A percentile compares a stretch with the other conserved stretches of the same genome.
phyloP scores from a whole-genome alignment of 345 rosid genomes.

The Pugionium dolabratum region DNA sequence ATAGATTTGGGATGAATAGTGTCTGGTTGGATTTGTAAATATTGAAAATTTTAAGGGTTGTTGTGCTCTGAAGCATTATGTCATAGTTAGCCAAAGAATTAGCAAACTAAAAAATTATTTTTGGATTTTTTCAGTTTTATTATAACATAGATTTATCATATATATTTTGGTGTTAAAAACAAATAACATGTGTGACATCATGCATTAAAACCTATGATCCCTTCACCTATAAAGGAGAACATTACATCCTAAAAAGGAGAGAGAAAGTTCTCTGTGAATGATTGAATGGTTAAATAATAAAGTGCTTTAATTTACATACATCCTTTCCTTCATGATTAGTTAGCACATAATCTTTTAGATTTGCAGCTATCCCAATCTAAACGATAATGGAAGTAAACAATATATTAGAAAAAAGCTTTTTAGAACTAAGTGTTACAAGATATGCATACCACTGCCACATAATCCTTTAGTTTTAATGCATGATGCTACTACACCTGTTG shows the following conservation, averaged over 20 bases:
- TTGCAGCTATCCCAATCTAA: constrained; percentile 91
- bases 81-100: too few relatives aligned
- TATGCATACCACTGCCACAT: neutral
- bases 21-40: too few relatives aligned
- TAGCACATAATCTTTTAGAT: constrained; percentile 71
- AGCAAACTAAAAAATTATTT: too few relatives aligned
- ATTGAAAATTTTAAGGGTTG: too few relatives aligned
- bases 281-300: neutral
- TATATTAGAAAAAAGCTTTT: constrained; percentile 1
- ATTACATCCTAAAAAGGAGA: constrained; percentile 13
- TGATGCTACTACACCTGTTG: too few relatives aligned
- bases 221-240: constrained; percentile 57
- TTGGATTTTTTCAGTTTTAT: too few relatives aligned
- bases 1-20: too few relatives aligned
- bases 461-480: too few relatives aligned
- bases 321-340: constrained; percentile 65
- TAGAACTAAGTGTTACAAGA: constrained; percentile 2
- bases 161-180: too few relatives aligned
- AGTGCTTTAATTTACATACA: constrained; percentile 43
- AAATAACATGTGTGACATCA: constrained; percentile 62
- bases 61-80: too few relatives aligned
- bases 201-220: constrained; percentile 71
- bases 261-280: neutral
- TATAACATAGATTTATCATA: too few relatives aligned
- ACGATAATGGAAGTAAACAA: constrained; percentile 17